Percentiles rank a stretch among this genome's conserved stretches.
These are phyloP conservation scores for Borovskyia barvae DNA, from an alignment of 208 protist species.

Conservation along the genomic window DNA sequence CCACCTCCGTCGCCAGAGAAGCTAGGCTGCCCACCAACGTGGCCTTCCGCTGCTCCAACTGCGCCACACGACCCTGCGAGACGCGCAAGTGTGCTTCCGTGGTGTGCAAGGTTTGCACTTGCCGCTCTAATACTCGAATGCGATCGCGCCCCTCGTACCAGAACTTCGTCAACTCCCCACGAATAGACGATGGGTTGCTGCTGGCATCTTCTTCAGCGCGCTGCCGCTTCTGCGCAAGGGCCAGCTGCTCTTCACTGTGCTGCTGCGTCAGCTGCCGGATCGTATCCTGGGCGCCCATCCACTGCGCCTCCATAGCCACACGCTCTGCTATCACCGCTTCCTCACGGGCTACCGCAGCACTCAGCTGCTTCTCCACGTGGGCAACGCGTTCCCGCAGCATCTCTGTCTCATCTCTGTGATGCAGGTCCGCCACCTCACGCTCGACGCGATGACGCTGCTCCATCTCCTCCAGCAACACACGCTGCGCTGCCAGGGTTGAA, in stretches of 20 bases:
- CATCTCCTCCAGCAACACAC: conserved; percentile 22
- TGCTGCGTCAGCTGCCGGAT: conserved; percentile 25
- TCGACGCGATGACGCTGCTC: conserved; percentile 17
- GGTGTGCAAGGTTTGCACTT: conserved; percentile 36
- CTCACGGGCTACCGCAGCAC: conserved; percentile 22
- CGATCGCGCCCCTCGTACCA: conserved; percentile 66
- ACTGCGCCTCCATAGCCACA: conserved; percentile 17
- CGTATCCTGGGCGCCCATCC: conserved; percentile 10
- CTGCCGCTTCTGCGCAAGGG: conserved; percentile 40
- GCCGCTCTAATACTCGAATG: conserved; percentile 37
- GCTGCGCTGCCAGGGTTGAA: conserved; percentile 20
- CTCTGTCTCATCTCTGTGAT: conserved; percentile 12
- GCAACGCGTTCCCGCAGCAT: conserved; percentile 24
- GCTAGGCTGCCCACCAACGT: conserved; percentile 43
- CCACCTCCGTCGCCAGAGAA: conserved; percentile 49
- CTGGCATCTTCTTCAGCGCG: conserved; percentile 39
- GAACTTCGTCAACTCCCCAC: conserved; percentile 60
- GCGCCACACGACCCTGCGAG: conserved; percentile 45
- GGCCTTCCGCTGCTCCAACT: conserved; percentile 47
- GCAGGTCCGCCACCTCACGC: conserved; percentile 19
- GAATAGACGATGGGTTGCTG: conserved; percentile 53
- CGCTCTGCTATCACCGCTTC: conserved; percentile 7
- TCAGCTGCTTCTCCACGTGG: conserved; percentile 10
- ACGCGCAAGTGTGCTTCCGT: conserved; percentile 38
- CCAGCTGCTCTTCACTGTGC: conserved; percentile 23